Conservation (phyloP, 768 basidiomycete genomes). For the Suillus placidus region DNA sequence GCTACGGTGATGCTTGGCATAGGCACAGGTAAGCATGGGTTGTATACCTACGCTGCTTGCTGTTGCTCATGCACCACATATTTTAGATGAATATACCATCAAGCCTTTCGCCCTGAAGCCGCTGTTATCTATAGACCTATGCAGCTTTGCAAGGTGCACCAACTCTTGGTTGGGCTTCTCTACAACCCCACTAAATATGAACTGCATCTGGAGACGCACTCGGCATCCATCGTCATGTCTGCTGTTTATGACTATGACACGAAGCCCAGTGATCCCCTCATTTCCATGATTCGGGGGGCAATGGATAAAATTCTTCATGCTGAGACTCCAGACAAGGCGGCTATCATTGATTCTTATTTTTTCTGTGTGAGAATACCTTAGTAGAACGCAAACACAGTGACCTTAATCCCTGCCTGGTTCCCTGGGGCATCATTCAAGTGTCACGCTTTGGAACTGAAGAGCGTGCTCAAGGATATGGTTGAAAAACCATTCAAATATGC, state of each 20-base stretch:
- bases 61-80: constrained; percentile 38
- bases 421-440: constrained; percentile 49
- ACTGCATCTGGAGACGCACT: constrained; percentile 31
- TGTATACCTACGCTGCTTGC: constrained; percentile 32
- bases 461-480: constrained; percentile 22
- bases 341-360: constrained; percentile 14
- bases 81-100: constrained; percentile 30
- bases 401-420: constrained; percentile 49
- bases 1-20: constrained; percentile 35
- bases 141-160: constrained; percentile 36
- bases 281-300: constrained; percentile 38
- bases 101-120: constrained; percentile 21
- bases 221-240: constrained; percentile 39
- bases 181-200: constrained; percentile 29
- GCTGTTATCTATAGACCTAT: constrained; percentile 14
- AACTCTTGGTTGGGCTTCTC: constrained; percentile 36
- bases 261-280: constrained; percentile 38
- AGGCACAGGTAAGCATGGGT: constrained; percentile 27
- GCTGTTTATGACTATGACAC: constrained; percentile 41
- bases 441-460: constrained; percentile 42
- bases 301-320: constrained; percentile 16
- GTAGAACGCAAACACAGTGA: constrained; percentile 32
- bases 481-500: constrained; percentile 14
- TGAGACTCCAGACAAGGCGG: constrained; percentile 12
- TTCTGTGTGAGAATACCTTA: constrained; percentile 15